Base-by-base conservation (phyloP, 345 rosid species). In the Capsella bursapastoris region DNA sequence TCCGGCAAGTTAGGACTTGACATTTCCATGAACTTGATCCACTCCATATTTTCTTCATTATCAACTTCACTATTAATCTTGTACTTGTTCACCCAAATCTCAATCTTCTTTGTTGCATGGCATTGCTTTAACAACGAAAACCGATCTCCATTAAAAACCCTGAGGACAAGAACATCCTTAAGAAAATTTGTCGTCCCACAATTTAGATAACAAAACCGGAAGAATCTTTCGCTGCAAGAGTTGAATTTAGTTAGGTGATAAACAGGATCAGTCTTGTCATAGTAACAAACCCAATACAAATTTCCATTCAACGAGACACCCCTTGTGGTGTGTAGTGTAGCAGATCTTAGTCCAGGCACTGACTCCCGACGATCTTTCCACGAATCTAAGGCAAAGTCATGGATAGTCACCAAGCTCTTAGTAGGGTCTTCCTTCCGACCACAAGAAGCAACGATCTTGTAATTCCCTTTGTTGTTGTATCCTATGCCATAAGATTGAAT, bases 71-170 rank as follows among this genome's bases (percentile, higher is more conserved):
- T 4, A 32, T 7, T 2, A 15, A 38, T 18, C 47, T 18, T 60
- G 32, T 38, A 18, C 64, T 37, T 60, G 31, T 10, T 60, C 47
- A 60, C 48, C 64, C 64, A 60, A 38, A 40, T 41, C 32, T 60
- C 64, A 18, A 60, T 60, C 48, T 38, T 60, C 64, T 38, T 60
- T 5, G 60, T 56, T 7, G 9, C 10, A 56, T 31, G 22, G 2
- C 40, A 56, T 56, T 56, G 64, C 5, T 60, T 60, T 60, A 60
- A 18, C 48, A 60, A 18, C 6, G 64, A 60, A 60, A 60, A 12
- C 5, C 16, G 9, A 38, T 60, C 48, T 60, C 32, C 48, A 6
- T 13, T 7, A 22, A 18, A 38, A 22, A 13, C 31, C 16, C 10
- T 31, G 4, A 60, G 48, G n/a, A 41, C 48, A 38, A 60, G 15